Evolutionary conservation across 2,329 filamentous ascomycete genomes (phyloP).

Genomic region (Acarospora socialis): DNA sequence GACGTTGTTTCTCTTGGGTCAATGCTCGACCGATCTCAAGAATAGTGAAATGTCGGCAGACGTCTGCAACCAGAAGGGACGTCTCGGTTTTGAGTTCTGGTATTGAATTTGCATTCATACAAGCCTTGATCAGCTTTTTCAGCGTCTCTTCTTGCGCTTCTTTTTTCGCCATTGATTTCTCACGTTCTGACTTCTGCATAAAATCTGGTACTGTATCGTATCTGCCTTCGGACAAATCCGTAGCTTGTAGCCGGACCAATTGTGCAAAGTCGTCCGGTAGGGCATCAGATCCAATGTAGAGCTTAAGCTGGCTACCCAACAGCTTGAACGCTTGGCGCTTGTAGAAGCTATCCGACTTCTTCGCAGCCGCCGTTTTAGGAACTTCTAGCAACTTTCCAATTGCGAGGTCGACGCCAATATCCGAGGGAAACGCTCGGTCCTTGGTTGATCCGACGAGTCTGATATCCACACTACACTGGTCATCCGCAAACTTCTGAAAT

Average conservation of each 20-base stretch:
- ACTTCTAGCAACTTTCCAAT: constrained; percentile 76
- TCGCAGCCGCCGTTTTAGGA: constrained; percentile 46
- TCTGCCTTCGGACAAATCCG: constrained; percentile 64
- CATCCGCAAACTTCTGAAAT: constrained; percentile 77
- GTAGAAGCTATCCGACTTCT: constrained; percentile 68
- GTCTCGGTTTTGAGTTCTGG: constrained; percentile 68
- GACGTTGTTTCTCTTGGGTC: constrained; percentile 60
- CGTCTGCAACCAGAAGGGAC: constrained; percentile 57
- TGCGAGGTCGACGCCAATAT: constrained; percentile 75
- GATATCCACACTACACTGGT: constrained; percentile 74
- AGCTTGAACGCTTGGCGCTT: constrained; percentile 86
- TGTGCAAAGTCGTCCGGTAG: constrained; percentile 80
- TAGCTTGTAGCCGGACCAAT: constrained; percentile 72
- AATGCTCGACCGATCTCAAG: constrained; percentile 80
- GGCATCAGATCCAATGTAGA: constrained; percentile 75
- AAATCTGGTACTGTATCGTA: constrained; percentile 51
- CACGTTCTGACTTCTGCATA: constrained; percentile 61
- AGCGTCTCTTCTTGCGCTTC: constrained; percentile 66
- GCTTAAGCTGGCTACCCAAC: constrained; percentile 76
- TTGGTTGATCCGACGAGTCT: constrained; percentile 79
- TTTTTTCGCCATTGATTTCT: constrained; percentile 77
- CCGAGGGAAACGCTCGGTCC: constrained; percentile 74
- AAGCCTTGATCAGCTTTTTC: constrained; percentile 77
- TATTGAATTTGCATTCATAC: constrained; percentile 72
- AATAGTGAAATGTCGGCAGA: constrained; percentile 81